phyloP scores from a whole-genome alignment of 208 protist species.

The Acanthamoeba healyi region DNA sequence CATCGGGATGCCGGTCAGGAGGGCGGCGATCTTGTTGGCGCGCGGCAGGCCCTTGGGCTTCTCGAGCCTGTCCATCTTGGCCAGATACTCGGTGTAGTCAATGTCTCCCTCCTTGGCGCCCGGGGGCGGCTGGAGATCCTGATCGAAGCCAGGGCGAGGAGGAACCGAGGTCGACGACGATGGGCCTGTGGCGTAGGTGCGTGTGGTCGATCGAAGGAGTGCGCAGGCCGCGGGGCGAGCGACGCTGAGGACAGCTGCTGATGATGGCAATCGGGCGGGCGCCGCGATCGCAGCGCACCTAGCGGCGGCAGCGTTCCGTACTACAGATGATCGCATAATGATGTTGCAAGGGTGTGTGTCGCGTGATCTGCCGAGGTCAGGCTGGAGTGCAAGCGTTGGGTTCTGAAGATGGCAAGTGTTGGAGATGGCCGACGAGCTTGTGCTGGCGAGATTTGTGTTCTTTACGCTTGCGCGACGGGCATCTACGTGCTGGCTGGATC shows the following conservation, averaged over 20 bases:
- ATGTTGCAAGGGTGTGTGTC: too few species aligned
- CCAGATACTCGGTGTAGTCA: slow-evolving; percentile 33
- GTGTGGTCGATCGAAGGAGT: not conserved
- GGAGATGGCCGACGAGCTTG: too few species aligned
- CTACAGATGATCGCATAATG: not conserved
- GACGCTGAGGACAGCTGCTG: not conserved
- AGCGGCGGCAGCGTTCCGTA: not conserved
- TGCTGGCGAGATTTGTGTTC: too few species aligned
- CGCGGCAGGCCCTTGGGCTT: slow-evolving; percentile 27
- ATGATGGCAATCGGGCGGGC: not conserved
- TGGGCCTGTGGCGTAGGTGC: not conserved
- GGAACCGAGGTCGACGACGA: not conserved
- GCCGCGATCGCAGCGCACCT: not conserved
- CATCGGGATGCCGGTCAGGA: not conserved
- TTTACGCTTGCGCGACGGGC: too few species aligned
- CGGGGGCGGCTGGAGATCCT: not conserved
- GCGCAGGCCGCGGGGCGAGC: too few species aligned
- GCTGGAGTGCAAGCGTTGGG: too few species aligned
- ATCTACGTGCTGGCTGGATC: too few species aligned
- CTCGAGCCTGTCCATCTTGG: slow-evolving; percentile 47
- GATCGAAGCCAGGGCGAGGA: not conserved
- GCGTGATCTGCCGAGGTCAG: too few species aligned
- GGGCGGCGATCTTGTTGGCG: slow-evolving; percentile 19
- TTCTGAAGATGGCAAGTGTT: too few species aligned
- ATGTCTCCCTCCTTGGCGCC: not conserved